Evolutionary conservation across 2,329 filamentous ascomycete genomes (phyloP).

Genomic region (Alternaria sp.): DNA sequence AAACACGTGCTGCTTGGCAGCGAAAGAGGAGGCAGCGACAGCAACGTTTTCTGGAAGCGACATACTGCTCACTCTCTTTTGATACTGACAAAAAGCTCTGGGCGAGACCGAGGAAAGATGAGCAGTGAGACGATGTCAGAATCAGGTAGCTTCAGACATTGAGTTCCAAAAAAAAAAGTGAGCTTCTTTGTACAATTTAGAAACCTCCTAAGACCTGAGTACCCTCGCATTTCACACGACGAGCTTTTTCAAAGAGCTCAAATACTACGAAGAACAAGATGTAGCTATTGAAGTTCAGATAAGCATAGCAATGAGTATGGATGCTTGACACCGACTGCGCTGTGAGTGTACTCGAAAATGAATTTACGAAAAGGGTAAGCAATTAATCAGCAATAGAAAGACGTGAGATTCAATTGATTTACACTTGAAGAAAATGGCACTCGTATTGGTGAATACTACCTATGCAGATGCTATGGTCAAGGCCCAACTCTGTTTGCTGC

Average conservation of each 20-base stretch:
- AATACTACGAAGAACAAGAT: background rate
- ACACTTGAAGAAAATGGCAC: background rate
- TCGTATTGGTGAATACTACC: background rate
- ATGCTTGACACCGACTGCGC: background rate
- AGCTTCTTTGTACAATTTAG: background rate
- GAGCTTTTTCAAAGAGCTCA: background rate
- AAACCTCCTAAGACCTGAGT: background rate
- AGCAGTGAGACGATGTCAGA: background rate
- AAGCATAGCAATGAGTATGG: background rate
- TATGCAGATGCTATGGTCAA: background rate
- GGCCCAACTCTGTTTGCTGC: background rate
- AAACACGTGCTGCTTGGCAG: background rate
- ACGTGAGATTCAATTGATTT: background rate
- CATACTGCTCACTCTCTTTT: background rate
- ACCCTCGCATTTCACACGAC: no score
- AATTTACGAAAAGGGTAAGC: background rate
- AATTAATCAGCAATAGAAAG: background rate
- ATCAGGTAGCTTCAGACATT: background rate
- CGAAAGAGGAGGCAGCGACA: constrained; percentile 8
- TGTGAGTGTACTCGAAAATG: background rate
- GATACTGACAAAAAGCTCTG: background rate
- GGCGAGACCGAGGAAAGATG: background rate
- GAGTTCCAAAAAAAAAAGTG: no score
- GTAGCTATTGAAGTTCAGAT: background rate
- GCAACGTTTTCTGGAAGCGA: no score